phyloP scores from a whole-genome alignment of 2,329 filamentous ascomycete species.

The Bipolaris gigantea region DNA sequence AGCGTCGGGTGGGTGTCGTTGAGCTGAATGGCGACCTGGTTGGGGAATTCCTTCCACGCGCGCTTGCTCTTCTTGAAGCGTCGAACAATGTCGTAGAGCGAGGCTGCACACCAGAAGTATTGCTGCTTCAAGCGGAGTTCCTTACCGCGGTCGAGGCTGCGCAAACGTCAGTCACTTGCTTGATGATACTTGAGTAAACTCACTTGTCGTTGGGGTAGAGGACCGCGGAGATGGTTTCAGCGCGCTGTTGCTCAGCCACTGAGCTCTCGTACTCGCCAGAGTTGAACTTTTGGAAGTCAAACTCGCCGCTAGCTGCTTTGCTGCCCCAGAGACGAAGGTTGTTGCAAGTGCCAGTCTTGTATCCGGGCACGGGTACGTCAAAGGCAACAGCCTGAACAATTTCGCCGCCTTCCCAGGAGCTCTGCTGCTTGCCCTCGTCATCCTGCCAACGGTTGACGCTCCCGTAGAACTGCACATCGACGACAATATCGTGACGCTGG shows the following conservation, averaged over 20 bases:
- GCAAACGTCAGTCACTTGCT: conserved; percentile 13
- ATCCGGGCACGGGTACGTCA: conserved; percentile 88
- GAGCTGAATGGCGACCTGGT: conserved; percentile 94
- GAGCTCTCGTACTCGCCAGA: conserved; percentile 96
- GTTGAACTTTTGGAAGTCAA: conserved; percentile 99
- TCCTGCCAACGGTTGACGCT: conserved; percentile 72
- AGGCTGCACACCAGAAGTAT: conserved; percentile 99
- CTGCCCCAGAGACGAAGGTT: conserved; percentile 97
- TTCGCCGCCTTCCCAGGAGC: conserved; percentile 90
- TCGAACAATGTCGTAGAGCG: conserved; percentile 91
- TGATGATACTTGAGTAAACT: conserved; percentile 4
- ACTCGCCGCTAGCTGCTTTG: conserved; percentile 95
- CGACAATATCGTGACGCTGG: conserved; percentile 88
- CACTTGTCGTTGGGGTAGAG: conserved; percentile 93
- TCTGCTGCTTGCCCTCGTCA: conserved; percentile 71
- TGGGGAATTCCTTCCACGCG: conserved; percentile 87
- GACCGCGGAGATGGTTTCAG: conserved; percentile 98
- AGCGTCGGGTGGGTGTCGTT: conserved; percentile 98
- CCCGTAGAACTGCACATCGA: conserved; percentile 97
- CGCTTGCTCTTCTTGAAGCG: conserved; percentile 97
- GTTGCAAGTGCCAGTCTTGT: conserved; percentile 86
- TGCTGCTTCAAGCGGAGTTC: conserved; percentile 98
- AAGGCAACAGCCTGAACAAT: conserved; percentile 90
- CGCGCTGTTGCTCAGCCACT: conserved; percentile 95
- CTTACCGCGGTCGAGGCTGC: conserved; percentile 81